Conservation (phyloP, 192 early-diverging fungal genomes). For the Coemansia erecta region DNA sequence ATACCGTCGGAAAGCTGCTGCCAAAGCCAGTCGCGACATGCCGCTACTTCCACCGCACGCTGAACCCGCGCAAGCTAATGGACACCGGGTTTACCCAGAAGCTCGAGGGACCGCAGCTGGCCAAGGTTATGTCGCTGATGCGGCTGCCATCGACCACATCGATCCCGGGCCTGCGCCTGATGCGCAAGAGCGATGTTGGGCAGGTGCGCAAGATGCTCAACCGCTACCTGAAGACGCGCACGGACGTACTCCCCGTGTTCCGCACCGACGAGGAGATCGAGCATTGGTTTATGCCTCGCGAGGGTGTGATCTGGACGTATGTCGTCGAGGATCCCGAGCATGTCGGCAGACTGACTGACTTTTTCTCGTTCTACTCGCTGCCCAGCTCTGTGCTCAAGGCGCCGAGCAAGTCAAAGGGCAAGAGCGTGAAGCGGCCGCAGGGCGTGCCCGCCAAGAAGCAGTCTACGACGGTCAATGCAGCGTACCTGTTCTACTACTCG, state of each 20-base stretch:
- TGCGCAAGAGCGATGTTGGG: constrained; percentile 75
- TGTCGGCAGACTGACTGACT: constrained; percentile 72
- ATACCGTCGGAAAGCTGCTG: constrained; percentile 88
- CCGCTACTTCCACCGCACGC: constrained; percentile 88
- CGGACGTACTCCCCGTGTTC: constrained; percentile 71
- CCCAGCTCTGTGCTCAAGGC: constrained; percentile 88
- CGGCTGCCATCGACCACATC: constrained; percentile 35
- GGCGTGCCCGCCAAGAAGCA: background rate
- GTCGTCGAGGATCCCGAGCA: constrained; percentile 78
- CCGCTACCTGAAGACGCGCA: constrained; percentile 64
- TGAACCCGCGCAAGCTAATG: constrained; percentile 93
- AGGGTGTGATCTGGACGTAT: constrained; percentile 87
- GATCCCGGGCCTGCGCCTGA: constrained; percentile 72
- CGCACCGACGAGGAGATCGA: constrained; percentile 77
- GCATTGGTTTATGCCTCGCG: constrained; percentile 87
- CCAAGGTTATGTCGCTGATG: constrained; percentile 16
- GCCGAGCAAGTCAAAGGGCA: constrained; percentile 37
- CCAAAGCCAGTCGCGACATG: constrained; percentile 86
- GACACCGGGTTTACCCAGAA: constrained; percentile 91
- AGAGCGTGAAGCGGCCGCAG: constrained; percentile 8
- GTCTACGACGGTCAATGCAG: constrained; percentile 72
- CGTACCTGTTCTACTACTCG: constrained; percentile 95
- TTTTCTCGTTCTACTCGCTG: constrained; percentile 93
- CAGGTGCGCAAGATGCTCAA: constrained; percentile 73
- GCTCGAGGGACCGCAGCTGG: constrained; percentile 40